These are phyloP conservation scores for Silene conica DNA, from an alignment of 148 eudicot species.

Conservation along the genomic window DNA sequence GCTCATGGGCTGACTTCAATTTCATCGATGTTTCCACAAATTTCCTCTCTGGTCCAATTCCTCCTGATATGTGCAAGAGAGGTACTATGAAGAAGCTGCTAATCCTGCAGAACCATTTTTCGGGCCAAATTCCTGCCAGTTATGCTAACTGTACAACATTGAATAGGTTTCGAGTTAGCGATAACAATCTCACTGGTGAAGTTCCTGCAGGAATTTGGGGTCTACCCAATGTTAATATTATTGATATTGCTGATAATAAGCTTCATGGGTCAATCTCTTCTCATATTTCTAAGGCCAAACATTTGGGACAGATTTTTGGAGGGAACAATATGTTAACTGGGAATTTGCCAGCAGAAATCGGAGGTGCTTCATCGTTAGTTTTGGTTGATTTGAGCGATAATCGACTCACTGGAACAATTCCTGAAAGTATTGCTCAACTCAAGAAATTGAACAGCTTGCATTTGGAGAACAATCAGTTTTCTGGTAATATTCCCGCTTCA, in stretches of 20 bases:
- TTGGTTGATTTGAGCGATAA: constrained; percentile 50
- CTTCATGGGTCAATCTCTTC: constrained; percentile 53
- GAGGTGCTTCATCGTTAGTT: constrained; percentile 35
- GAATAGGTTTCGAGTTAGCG: constrained; percentile 69
- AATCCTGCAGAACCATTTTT: constrained; percentile 60
- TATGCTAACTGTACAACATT: constrained; percentile 62
- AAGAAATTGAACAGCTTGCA: constrained; percentile 42
- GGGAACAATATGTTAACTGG: constrained; percentile 56
- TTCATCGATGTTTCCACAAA: constrained; percentile 84
- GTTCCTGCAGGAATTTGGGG: constrained; percentile 88
- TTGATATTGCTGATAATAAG: constrained; percentile 57
- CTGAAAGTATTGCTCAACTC: constrained; percentile 47
- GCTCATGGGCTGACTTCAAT: constrained; percentile 69
- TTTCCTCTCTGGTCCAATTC: constrained; percentile 62
- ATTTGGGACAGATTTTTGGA: constrained; percentile 36
- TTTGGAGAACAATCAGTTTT: constrained; percentile 48
- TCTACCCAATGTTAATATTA: constrained; percentile 45
- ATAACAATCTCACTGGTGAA: constrained; percentile 59
- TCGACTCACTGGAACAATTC: constrained; percentile 46
- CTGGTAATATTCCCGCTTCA: constrained; percentile 61
- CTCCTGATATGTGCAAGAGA: constrained; percentile 77
- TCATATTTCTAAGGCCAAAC: constrained; percentile 51
- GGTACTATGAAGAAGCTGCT: constrained; percentile 60
- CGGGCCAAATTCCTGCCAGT: constrained; percentile 60
- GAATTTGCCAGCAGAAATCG: constrained; percentile 50